phyloP scores from a whole-genome alignment of 805 yeast genomes.

The Trichomonascus vanleenenianus region DNA sequence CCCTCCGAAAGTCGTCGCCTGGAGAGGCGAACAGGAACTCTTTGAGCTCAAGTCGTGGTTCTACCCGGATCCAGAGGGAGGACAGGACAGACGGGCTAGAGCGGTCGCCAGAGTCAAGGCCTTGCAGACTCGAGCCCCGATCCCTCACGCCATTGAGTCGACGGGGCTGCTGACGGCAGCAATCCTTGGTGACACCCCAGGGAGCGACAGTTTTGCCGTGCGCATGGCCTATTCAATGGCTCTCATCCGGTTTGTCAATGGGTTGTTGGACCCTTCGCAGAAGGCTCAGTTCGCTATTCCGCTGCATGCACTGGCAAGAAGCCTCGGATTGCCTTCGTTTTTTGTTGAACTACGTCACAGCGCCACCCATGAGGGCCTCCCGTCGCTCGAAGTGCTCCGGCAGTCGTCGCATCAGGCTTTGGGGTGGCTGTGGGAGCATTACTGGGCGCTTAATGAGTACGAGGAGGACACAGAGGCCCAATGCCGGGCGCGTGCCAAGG shows the following conservation, averaged over 20 bases:
- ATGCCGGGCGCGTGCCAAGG: neutral
- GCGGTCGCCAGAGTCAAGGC: constrained; percentile 50
- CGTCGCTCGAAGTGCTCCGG: constrained; percentile 62
- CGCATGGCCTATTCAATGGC: constrained; percentile 64
- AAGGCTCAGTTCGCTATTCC: constrained; percentile 73
- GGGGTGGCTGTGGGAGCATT: constrained; percentile 64
- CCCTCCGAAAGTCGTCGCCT: constrained; percentile 30
- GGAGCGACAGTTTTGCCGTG: constrained; percentile 31
- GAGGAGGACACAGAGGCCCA: constrained; percentile 19
- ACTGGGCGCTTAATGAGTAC: constrained; percentile 44
- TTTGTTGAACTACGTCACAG: constrained; percentile 88
- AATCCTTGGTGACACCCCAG: constrained; percentile 35
- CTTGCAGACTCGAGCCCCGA: constrained; percentile 48
- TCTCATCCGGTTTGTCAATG: constrained; percentile 81
- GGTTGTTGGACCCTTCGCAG: constrained; percentile 80
- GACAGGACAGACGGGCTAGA: constrained; percentile 29
- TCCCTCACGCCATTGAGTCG: constrained; percentile 67
- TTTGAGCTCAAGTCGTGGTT: constrained; percentile 43
- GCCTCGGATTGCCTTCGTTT: constrained; percentile 59
- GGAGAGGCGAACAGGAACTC: constrained; percentile 38
- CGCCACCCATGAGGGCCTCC: constrained; percentile 84
- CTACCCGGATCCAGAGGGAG: constrained; percentile 31
- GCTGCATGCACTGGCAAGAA: constrained; percentile 62
- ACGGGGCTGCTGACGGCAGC: constrained; percentile 55
- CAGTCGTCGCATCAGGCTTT: constrained; percentile 53